Evolutionary conservation across 2,329 filamentous ascomycete genomes (phyloP), one percentile per base, ranked within the genome.

Genomic region (Colletotrichum incanum): DNA sequence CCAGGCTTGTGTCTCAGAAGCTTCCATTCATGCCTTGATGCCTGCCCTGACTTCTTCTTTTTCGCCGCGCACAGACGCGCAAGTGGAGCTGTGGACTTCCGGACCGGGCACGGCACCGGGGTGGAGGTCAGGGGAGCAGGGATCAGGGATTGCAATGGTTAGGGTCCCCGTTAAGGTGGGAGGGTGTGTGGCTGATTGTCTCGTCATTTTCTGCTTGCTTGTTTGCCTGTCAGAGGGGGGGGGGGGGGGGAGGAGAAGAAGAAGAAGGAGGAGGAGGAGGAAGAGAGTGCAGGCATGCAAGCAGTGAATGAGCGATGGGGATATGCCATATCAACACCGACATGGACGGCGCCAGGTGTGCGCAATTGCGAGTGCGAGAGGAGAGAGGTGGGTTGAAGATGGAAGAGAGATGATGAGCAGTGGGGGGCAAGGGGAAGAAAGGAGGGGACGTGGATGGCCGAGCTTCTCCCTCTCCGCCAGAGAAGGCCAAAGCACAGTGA

Each of bases 1-100:
- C 69, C 43, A 60, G 64, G 69, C 69, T 45, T 34, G 20, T 69
- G 69, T 72, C 69, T 72, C 69, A 69, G 69, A 69, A 59, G 69
- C 65, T 72, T 69, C 69, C 59, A 72, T 72, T 71, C 39, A 65
- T 69, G 69, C 65, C 69, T 49, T 39, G 52, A 52, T 69, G 59
- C 65, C 65, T 65, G 54, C 59, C 62, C 54, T 43, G 34, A 60
- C 65, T 56, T 56, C 65, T 60, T 69, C 65, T 64, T 49, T 59
- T 55, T 37, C 65, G 52, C 59, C 52, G 65, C 69, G 69, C 65
- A 72, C 69, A 69, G 69, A 65, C 65, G 34, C 58, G 12, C n/a
- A 28, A 49, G 65, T 72, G 69, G 69, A 58, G 59, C 45, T 37
- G 28, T 60, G 23, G 54, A 49, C 54, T 72, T 72, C 65, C 65